Conservation (phyloP, 805 yeast genomes). For the Candida easanensis region DNA sequence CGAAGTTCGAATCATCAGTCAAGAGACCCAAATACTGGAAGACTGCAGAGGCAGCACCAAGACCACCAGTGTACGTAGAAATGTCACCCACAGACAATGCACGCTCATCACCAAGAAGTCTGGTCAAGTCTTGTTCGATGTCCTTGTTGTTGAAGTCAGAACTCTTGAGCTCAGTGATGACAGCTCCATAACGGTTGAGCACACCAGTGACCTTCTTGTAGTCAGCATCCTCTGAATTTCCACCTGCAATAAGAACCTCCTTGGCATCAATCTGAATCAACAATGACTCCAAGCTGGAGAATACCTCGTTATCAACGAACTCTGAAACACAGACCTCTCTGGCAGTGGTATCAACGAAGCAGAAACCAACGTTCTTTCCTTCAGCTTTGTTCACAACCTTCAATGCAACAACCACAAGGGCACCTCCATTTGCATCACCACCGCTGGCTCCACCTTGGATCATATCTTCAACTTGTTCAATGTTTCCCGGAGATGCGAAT, state of each 20-base stretch:
- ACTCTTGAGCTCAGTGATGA: slow-evolving; percentile 57
- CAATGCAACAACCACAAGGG: slow-evolving; percentile 50
- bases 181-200: slow-evolving; percentile 75
- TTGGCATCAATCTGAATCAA: slow-evolving; percentile 86
- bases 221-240: slow-evolving; percentile 46
- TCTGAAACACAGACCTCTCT: slow-evolving; percentile 70
- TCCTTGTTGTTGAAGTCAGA: slow-evolving; percentile 62
- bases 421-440: slow-evolving; percentile 38
- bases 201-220: slow-evolving; percentile 64
- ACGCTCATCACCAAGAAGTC: slow-evolving; percentile 59
- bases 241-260: slow-evolving; percentile 65
- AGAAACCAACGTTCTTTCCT: slow-evolving; percentile 63
- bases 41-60: slow-evolving; percentile 66
- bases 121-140: slow-evolving; percentile 73
- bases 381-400: slow-evolving; percentile 33
- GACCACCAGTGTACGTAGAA: slow-evolving; percentile 47
- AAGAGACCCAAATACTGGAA: slow-evolving; percentile 66
- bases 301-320: slow-evolving; percentile 83
- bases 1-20: slow-evolving; percentile 51
- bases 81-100: slow-evolving; percentile 55
- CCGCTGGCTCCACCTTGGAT: slow-evolving; percentile 32
- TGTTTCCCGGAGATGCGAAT: slow-evolving; percentile 87
- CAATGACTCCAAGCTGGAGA: slow-evolving; percentile 80
- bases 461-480: slow-evolving; percentile 73
- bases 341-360: slow-evolving; percentile 73